Evolutionary conservation across 768 basidiomycete genomes (phyloP).

Genomic region (Russula griseocarnosa): DNA sequence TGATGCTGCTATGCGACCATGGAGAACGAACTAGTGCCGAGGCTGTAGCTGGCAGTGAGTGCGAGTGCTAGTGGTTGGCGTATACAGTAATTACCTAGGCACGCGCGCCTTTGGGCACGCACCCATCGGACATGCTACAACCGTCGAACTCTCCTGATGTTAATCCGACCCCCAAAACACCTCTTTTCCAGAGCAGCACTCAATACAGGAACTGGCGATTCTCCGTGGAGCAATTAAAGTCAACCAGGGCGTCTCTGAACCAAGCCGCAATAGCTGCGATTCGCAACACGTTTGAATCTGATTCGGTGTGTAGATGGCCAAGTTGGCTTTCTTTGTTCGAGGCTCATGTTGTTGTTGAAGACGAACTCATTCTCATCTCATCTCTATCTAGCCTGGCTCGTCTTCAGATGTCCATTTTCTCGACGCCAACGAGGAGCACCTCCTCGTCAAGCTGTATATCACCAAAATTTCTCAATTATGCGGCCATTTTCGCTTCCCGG

Average conservation of each 20-base stretch:
- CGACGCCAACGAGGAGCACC: constrained; percentile 74
- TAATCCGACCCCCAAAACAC: constrained; percentile 32
- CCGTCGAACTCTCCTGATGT: constrained; percentile 12
- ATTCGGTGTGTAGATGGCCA: constrained; percentile 53
- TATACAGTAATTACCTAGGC: no score
- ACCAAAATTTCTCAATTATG: constrained; percentile 84
- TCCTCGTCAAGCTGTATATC: constrained; percentile 86
- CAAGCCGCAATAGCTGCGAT: constrained; percentile 72
- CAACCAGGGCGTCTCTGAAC: constrained; percentile 66
- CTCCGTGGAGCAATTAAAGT: constrained; percentile 59
- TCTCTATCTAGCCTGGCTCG: constrained; percentile 54
- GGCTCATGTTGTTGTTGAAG: not conserved
- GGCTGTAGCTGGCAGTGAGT: no score
- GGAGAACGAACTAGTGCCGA: no score
- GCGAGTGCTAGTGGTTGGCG: no score
- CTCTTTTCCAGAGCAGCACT: constrained; percentile 73
- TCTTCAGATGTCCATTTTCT: constrained; percentile 72
- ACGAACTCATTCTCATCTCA: not conserved
- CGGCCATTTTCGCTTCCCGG: constrained; percentile 80
- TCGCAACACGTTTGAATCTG: constrained; percentile 68
- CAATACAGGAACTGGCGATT: constrained; percentile 89
- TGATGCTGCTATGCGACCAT: no score
- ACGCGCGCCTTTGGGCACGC: not conserved
- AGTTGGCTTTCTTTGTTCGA: not conserved
- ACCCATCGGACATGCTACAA: constrained; percentile 11